Evolutionary conservation across 257 asterid genomes (phyloP), one percentile per base, ranked within the genome.

Genomic region (Avicennia marina): DNA sequence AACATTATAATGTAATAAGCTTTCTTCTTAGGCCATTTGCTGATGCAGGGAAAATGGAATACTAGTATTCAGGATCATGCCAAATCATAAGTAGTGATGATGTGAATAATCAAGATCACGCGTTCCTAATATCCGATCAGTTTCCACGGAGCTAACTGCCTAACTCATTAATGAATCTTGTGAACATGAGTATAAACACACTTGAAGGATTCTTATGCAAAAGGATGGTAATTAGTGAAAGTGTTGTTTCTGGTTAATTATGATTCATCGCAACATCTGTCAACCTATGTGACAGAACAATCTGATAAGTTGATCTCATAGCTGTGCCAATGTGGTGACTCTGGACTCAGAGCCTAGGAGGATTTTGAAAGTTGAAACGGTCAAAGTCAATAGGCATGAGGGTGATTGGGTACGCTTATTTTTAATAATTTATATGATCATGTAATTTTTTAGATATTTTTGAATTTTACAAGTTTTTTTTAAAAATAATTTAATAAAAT

Each of bases 301-400:
- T 22, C 18, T 52, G 36, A 51, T 40, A 24, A 27, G 36, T 2
- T 67, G 67, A 53, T 53, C 52, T 57, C 61, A 50, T 49, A 41
- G 71, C 59, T 56, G 44, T 43, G 56, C 50, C 43, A 64, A 64
- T 54, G n/a, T n/a, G n/a, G n/a, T n/a, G 59, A 40, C 56, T 1
- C 16, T 38, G n/a, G 72, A 50, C 60, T 20, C 54, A 7, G 46
- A 33, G 4, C 0, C 62, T 3, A 17, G 32, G 22, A 24, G 51
- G 42, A 59, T 58, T 46, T 45, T 43, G 34, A 51, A 38, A 55
- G 54, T 29, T 62, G 69, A 56, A 49, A 22, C 16, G 40, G 60
- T 69, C 74, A 62, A 63, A n/a, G 58, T 44, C 63, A 67, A 33
- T 16, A 11, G 3, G 42, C 34, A 33, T 24, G n/a, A n/a, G n/a